Base-by-base conservation (phyloP, 257 asterid species). In the Sherardia arvensis region DNA sequence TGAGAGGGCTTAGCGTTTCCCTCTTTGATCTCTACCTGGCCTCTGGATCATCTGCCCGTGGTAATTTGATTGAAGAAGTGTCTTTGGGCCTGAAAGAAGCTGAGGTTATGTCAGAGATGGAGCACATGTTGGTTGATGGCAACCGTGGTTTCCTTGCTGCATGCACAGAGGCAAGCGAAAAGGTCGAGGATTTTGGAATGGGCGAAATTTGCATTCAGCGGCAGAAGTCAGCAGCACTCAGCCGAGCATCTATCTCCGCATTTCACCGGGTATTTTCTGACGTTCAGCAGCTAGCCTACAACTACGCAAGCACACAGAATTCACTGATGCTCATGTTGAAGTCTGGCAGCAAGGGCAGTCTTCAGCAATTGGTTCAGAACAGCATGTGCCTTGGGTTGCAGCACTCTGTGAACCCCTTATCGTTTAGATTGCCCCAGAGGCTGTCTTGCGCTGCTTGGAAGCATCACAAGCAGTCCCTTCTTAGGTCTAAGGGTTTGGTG, bases 261-360 rank as follows among this genome's bases (percentile, higher is more conserved):
- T 82, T 84, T 57, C 87, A 81, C 73, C 70, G 80, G 28, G 95
- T 85, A 22, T 78, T 84, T 53, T 61, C 83, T 67, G 95, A 79
- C 62, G 69, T 90, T 78, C 96, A 87, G 72, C 81, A 70, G 55
- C 84, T 93, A 57, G 87, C 81, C 33, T 93, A 83, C 80, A 81
- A 72, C 17, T 83, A 82, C 74, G 82, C 90, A 0, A 72, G 74
- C 67, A 66, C 61, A 18, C 63, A 75, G 36, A 93, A 93, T 75
- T 77, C 99, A 3, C 69, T 87, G 62, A 56, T 93, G 54, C 78
- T 81, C 59, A 93, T 93, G 99, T 66, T 93, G 30, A 93, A 83
- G 76, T 93, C 99, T 58, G 99, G 97, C 70, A 93, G 99, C 81
- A 93, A 93, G 71, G 99, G 99, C 26, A 93, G 85, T 76, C 59